Base-by-base conservation (phyloP, 2,329 filamentous ascomycete genomes). In the Fusarium sp. region DNA sequence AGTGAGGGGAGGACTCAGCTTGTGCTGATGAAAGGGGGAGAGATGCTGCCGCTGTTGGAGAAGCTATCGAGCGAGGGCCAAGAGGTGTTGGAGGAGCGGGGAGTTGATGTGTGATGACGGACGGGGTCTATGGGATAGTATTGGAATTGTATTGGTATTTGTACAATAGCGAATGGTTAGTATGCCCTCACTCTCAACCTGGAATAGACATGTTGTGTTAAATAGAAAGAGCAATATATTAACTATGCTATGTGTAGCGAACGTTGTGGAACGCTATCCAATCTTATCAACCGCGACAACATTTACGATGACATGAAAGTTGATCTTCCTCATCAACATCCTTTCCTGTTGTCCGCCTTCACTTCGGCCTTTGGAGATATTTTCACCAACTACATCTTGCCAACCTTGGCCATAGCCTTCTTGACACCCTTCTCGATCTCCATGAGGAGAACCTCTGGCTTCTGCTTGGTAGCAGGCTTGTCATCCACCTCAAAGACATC, bases 1-100 rank as follows among this genome's bases (percentile, higher is more conserved):
- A 69, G 59, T 1, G 68, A 72, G 4, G 68, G 68, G 6, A 71
- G 77, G 42, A 73, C 75, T 40, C 76, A 80, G 57, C 68, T 88
- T 29, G 75, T 84, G 13, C 72, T 89, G 66, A 83, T 80, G 6
- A 83, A 78, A 75, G 79, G 82, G 48, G 85, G 84, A 2, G 77
- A 75, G 65, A 68, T 73, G 35, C 32, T 81, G 19, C 70, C 72
- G 1, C 36, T 72, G 31, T n/a, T 67, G 25, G 36, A 61, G 29
- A 64, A 41, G 46, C 15, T 19, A 22, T 34, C 44, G 6, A 35
- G 38, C 3, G 40, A 53, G 15, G 39, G 56, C 19, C 42, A 32
- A 9, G 55, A 50, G 5, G 28, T n/a, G 12, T 38, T 49, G 31
- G 46, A 22, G 29, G n/a, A n/a, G 29, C 39, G 34, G 15, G 28